Base-by-base conservation (phyloP, 768 basidiomycete genomes). In the Trametes gibbosa region DNA sequence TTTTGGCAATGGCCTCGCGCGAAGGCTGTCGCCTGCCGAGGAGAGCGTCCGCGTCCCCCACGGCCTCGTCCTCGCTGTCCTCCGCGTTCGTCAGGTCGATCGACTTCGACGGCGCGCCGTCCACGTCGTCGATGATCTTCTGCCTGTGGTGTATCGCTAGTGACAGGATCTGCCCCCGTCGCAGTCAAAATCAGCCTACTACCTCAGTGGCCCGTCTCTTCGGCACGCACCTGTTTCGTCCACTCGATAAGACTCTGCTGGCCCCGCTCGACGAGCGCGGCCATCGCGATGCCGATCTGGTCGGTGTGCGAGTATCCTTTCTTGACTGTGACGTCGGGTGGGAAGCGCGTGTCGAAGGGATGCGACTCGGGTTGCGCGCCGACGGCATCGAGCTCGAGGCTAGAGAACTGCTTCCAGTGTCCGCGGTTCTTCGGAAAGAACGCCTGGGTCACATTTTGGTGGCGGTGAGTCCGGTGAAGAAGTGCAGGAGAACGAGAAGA, bases 351-450 rank as follows among this genome's bases (percentile, higher is more conserved):
- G 62, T 83, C 82, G 50, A 70, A 70, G 19, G 67, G 53, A 5
- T 47, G 57, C 49, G 76, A 72, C 49, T 77, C 74, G 40, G 68
- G 67, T 55, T 73, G 75, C 52, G 71, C 71, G 69, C 64, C 75
- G 65, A 74, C 85, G 62, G 63, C 64, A 39, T 78, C 77, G 0
- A 87, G 85, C 72, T 87, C 80, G 83, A 85, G 87, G 64, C 86
- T 89, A 8, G 90, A 92, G 69, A 81, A 90, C 66, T 85, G 83
- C 73, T 94, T 93, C 90, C 93, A 95, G 65, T 87, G 77, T 16
- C 87, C 85, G 63, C 89, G 82, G 72, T 91, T 92, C 77, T 91
- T 95, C 14, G 92, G 92, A 77, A 89, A 95, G 79, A 92, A 92
- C 9, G 86, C 86, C 92, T 94, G 65, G 5, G 10, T 32, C 10